These are phyloP conservation scores for Cyberlindnera galapagoensis DNA, from an alignment of 805 yeast genomes.

Conservation along the genomic window DNA sequence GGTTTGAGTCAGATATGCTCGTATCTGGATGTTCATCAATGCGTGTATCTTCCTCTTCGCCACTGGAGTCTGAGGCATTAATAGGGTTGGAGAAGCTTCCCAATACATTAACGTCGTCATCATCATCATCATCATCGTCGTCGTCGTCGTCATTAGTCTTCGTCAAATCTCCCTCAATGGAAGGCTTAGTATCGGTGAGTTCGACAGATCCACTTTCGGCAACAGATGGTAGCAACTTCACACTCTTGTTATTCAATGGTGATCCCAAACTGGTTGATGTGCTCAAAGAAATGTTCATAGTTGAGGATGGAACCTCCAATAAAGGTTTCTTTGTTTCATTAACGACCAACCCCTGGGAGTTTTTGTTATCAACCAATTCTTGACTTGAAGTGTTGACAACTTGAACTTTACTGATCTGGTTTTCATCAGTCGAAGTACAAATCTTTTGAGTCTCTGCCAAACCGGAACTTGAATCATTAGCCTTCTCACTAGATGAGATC, in stretches of 20 bases:
- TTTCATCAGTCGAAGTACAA: too few species aligned
- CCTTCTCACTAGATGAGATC: not conserved
- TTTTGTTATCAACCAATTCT: conserved; percentile 1
- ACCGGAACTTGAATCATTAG: not conserved
- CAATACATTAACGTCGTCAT: not conserved
- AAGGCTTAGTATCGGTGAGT: too few species aligned
- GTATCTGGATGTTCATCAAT: not conserved
- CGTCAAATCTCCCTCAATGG: too few species aligned
- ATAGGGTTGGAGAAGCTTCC: not conserved
- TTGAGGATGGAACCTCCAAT: too few species aligned
- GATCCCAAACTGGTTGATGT: too few species aligned
- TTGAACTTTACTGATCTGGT: not conserved
- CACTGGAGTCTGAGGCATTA: not conserved
- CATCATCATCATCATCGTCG: not conserved
- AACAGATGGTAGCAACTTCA: too few species aligned
- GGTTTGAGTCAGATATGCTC: conserved; percentile 2
- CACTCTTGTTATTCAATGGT: not conserved
- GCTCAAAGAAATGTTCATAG: too few species aligned
- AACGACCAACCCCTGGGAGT: too few species aligned
- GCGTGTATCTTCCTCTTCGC: conserved; percentile 1
- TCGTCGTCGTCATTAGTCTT: too few species aligned
- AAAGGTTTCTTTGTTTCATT: too few species aligned
- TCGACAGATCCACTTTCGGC: conserved; percentile 2
- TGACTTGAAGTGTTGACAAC: conserved; percentile 1
- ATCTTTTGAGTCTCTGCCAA: conserved; percentile 1